phyloP scores from a whole-genome alignment of 2,329 filamentous ascomycete genomes.

The Penicillium sp. region DNA sequence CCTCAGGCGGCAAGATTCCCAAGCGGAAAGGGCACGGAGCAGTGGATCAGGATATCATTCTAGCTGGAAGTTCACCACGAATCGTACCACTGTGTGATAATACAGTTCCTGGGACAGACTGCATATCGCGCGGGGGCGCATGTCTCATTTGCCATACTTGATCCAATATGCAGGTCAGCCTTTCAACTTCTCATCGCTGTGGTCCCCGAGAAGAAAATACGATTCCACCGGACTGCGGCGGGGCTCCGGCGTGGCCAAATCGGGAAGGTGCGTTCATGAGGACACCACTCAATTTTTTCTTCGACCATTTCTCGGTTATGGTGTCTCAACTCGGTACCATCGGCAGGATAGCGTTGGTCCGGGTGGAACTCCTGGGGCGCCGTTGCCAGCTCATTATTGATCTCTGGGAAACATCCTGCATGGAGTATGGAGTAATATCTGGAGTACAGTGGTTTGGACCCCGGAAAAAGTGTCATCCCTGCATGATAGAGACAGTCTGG shows the following conservation, averaged over 20 bases:
- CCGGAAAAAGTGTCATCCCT: not conserved
- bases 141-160: not conserved
- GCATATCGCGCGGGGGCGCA: not conserved
- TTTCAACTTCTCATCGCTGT: not conserved
- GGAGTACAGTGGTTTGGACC: not conserved
- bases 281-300: not conserved
- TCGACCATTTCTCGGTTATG: not conserved
- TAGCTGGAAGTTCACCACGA: not conserved
- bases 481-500: not conserved
- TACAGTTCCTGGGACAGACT: not conserved
- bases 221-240: not conserved
- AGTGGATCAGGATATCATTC: not conserved
- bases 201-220: not conserved
- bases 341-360: not conserved
- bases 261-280: not conserved
- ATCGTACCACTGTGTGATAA: not conserved
- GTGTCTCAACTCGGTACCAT: not conserved
- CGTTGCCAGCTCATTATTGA: not conserved
- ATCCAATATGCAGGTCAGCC: not conserved
- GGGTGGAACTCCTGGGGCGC: not conserved
- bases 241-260: not conserved
- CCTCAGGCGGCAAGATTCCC: not conserved
- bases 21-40: not conserved
- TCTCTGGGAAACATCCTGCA: not conserved
- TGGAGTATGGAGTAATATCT: not conserved